These are phyloP conservation scores for Ophiocytium majus DNA, from an alignment of 352 stramenopile species.

Conservation along the genomic window DNA sequence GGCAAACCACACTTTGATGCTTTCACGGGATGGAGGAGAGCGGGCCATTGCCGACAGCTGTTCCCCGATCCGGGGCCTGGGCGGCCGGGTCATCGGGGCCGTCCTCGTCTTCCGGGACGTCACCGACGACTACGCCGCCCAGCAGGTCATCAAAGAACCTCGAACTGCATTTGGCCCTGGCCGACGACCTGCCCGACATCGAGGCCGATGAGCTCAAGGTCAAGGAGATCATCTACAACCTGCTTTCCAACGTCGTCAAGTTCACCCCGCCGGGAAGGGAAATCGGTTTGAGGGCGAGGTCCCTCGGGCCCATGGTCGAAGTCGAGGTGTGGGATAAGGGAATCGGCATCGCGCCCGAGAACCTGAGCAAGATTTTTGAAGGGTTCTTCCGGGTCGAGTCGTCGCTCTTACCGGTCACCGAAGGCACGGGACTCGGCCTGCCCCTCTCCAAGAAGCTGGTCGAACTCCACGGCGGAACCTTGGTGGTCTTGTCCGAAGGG, in stretches of 20 bases:
- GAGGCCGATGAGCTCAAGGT: not conserved
- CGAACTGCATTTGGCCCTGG: no score
- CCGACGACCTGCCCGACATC: not conserved
- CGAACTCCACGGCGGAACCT: not conserved
- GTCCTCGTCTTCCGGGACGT: constrained; percentile 1
- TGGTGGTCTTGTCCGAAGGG: not conserved
- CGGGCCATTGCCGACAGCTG: not conserved
- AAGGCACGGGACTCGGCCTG: not conserved
- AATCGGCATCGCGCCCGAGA: not conserved
- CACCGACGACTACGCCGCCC: no score
- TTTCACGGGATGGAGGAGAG: not conserved
- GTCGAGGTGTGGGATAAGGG: not conserved
- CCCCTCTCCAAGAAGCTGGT: not conserved
- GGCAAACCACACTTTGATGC: not conserved
- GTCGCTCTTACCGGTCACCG: not conserved
- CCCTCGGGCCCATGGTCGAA: not conserved
- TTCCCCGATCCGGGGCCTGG: not conserved
- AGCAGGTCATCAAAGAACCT: no score
- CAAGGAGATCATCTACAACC: constrained; percentile 3
- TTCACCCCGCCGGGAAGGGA: not conserved
- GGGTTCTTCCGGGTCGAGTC: not conserved
- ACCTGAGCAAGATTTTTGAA: not conserved
- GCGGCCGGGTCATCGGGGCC: not conserved
- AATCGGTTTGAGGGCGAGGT: not conserved
- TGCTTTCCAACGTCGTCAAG: not conserved